phyloP scores from a whole-genome alignment of 805 yeast species.

The Wickerhamomyces kurtzmanii region DNA sequence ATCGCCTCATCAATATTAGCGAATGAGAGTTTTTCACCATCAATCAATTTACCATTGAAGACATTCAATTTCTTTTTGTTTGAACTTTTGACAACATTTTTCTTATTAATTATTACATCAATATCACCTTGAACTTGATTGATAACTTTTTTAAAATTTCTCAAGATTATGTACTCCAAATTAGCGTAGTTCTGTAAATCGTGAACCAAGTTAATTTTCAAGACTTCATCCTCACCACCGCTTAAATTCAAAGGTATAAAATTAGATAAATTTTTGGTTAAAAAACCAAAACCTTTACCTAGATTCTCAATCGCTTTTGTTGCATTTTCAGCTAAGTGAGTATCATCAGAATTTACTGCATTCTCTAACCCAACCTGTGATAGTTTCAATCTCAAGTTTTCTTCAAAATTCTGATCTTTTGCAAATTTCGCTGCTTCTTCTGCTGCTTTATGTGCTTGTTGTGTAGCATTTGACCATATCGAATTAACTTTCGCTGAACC shows the following conservation, averaged over 20 bases:
- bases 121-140: slow-evolving; percentile 74
- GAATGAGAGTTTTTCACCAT: slow-evolving; percentile 80
- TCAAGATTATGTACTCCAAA: slow-evolving; percentile 36
- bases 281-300: slow-evolving; percentile 18
- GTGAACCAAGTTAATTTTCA: slow-evolving; percentile 56
- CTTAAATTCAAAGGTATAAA: slow-evolving; percentile 23
- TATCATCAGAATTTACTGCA: too few relatives aligned
- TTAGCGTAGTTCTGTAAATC: slow-evolving; percentile 46
- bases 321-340: too few relatives aligned
- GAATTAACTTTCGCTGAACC: slow-evolving; percentile 60
- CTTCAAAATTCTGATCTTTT: slow-evolving; percentile 20
- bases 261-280: slow-evolving; percentile 21
- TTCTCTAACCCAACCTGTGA: slow-evolving; percentile 17
- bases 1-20: slow-evolving; percentile 81
- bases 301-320: slow-evolving; percentile 16
- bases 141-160: slow-evolving; percentile 54
- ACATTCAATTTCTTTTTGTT: slow-evolving; percentile 42
- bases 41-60: slow-evolving; percentile 67
- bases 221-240: slow-evolving; percentile 35
- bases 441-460: slow-evolving; percentile 29
- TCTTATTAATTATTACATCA: slow-evolving; percentile 46
- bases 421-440: slow-evolving; percentile 18
- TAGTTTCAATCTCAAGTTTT: slow-evolving; percentile 9
- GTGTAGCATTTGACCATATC: slow-evolving; percentile 59
- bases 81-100: slow-evolving; percentile 24